Evolutionary conservation across 1,284 basidiomycete genomes (phyloP).

Genomic region (Athelia psychrophila): DNA sequence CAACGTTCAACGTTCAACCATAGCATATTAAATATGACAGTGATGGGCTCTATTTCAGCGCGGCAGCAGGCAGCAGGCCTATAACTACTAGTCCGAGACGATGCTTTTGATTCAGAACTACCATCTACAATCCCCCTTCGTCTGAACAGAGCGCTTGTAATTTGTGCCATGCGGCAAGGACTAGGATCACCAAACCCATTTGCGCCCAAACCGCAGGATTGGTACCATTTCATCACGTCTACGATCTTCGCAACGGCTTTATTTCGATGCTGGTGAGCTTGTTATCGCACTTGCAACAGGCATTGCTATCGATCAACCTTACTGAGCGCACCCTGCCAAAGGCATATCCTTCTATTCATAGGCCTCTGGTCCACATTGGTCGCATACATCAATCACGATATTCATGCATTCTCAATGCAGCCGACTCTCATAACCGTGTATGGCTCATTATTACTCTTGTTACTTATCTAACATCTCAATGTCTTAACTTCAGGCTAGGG

Average conservation of each 20-base stretch:
- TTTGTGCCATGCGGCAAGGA: slow-evolving; percentile 29
- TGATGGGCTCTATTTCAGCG: no score
- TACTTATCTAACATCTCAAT: neutral
- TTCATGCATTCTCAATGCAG: slow-evolving; percentile 41
- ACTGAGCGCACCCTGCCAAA: no score
- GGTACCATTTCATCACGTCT: slow-evolving; percentile 40
- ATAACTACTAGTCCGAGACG: no score
- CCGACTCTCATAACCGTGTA: slow-evolving; percentile 62
- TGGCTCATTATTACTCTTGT: slow-evolving; percentile 16
- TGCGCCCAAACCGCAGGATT: slow-evolving; percentile 11
- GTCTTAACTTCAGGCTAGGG: slow-evolving; percentile 40
- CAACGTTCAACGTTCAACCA: no score
- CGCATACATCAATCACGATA: slow-evolving; percentile 45
- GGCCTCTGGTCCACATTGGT: slow-evolving; percentile 56
- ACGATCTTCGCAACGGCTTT: slow-evolving; percentile 59
- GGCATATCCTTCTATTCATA: slow-evolving; percentile 62
- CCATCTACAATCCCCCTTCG: no score
- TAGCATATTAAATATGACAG: no score
- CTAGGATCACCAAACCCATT: slow-evolving; percentile 8
- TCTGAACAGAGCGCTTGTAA: no score
- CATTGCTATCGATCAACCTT: no score
- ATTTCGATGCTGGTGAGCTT: slow-evolving; percentile 50
- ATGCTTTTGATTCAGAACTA: no score
- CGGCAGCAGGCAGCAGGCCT: no score
- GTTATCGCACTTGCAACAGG: no score